Conservation (phyloP, 2,329 filamentous ascomycete genomes). For the Chrysoporthe cubensis region DNA sequence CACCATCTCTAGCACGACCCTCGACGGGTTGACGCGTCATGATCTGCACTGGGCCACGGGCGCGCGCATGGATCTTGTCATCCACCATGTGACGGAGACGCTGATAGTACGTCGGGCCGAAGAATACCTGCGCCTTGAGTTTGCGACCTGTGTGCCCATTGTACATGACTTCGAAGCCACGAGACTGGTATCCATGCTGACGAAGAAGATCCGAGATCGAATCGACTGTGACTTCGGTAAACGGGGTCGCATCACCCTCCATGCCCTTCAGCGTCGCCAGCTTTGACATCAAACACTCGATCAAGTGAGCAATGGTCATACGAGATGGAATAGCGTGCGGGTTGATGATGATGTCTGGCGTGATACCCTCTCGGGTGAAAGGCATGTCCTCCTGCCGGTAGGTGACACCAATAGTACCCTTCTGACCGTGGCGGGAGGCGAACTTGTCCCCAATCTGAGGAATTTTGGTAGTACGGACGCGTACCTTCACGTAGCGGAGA, state of each 20-base stretch:
- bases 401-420: constrained; percentile 98
- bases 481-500: constrained; percentile 94
- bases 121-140: constrained; percentile 91
- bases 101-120: constrained; percentile 98
- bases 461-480: constrained; percentile 95
- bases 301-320: constrained; percentile 99
- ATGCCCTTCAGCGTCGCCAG: constrained; percentile 91
- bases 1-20: constrained; percentile 96
- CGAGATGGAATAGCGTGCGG: constrained; percentile 98
- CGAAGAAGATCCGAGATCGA: constrained; percentile 85
- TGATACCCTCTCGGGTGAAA: constrained; percentile 88
- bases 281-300: constrained; percentile 97
- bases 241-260: constrained; percentile 96
- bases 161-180: constrained; percentile 98
- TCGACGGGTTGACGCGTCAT: constrained; percentile 96
- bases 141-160: constrained; percentile 97
- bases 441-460: constrained; percentile 99
- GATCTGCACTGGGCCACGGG: constrained; percentile 94
- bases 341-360: constrained; percentile 97
- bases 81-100: constrained; percentile 99
- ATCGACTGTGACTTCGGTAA: constrained; percentile 96
- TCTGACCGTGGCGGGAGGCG: constrained; percentile 97
- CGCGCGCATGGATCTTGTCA: constrained; percentile 99
- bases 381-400: constrained; percentile 99
- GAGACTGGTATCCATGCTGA: constrained; percentile 91